Evolutionary conservation across 2,329 filamentous ascomycete species (phyloP).

Genomic region (Neurospora crassa): DNA sequence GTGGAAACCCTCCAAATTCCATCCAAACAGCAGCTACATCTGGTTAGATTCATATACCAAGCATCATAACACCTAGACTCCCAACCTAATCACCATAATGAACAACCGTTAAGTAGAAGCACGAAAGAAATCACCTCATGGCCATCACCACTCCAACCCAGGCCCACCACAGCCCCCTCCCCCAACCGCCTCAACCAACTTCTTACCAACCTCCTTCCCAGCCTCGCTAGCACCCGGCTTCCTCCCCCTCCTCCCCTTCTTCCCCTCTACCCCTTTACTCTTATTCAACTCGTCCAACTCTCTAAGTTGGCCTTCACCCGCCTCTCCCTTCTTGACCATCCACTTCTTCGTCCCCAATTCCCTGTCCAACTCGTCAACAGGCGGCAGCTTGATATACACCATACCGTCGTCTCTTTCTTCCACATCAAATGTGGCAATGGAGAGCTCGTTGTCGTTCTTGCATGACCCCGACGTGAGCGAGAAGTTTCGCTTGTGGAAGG

Average conservation of each 20-base stretch:
- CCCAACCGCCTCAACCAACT: background rate
- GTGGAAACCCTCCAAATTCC: background rate
- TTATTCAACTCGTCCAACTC: conserved; percentile 41
- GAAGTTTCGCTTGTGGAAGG: conserved; percentile 85
- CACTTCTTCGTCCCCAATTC: conserved; percentile 71
- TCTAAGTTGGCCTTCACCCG: conserved; percentile 28
- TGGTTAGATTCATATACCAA: background rate
- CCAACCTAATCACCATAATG: background rate
- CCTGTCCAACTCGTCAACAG: conserved; percentile 69
- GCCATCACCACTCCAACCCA: background rate
- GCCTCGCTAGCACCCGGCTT: background rate
- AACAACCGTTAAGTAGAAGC: background rate
- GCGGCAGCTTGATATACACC: conserved; percentile 73
- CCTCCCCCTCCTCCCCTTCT: conserved; percentile 25
- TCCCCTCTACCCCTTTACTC: conserved; percentile 35
- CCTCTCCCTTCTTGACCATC: conserved; percentile 66
- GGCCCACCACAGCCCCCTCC: background rate
- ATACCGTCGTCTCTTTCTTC: conserved; percentile 65
- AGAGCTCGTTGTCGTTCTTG: conserved; percentile 62
- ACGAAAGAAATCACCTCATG: background rate
- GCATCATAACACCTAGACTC: background rate
- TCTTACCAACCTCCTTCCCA: background rate
- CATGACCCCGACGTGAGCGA: conserved; percentile 65
- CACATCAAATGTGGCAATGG: conserved; percentile 72
- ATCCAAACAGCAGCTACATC: background rate